Base-by-base conservation (phyloP, 2,329 filamentous ascomycete genomes). In the Cladophialophora psammophila region DNA sequence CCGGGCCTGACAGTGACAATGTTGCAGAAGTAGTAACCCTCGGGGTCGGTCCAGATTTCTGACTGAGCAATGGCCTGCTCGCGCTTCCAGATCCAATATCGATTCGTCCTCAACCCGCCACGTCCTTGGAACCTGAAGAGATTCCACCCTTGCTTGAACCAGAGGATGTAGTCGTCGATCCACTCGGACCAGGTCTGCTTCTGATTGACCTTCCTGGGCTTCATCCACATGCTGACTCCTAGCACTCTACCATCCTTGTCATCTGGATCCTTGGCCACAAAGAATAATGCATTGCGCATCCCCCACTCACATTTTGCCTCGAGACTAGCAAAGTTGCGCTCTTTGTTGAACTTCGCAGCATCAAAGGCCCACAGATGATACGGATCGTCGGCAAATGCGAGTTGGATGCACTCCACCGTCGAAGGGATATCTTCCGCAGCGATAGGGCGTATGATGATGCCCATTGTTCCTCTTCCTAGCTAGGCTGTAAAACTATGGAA, bases 11-110 rank as follows among this genome's bases (percentile, higher is more conserved):
- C 90, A 0, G 90, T 89, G 73, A 92, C 87, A 68, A 92, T 91
- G 73, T 92, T 93, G 70, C 90, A 89, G 71, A 92, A 92, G 74
- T 91, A 92, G 74, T 92, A 92, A 0, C 90, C 90, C 5, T 83
- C 80, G 0, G 84, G 82, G 64, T 91, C 88, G 0, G 80, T 86
- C 90, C 90, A 92, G 3, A 91, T 78, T 32, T 85, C 78, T 0
- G 80, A 79, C 63, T 92, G 90, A 0, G 86, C 87, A 45, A 85
- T 80, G 0, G 84, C 82, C 76, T 93, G 90, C 5, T 85, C 82
- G 4, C 82, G 81, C 74, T 92, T 92, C 90, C 89, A 92, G 71
- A 91, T 90, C 76, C 86, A 89, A 75, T 92, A 92, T 5, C 90
- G 85, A 78, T 84, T 71, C 15, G 88, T 85, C 65, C 86, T 88